Conservation (phyloP, 2,329 filamentous ascomycete genomes). For the Microsporum ferrugineum region DNA sequence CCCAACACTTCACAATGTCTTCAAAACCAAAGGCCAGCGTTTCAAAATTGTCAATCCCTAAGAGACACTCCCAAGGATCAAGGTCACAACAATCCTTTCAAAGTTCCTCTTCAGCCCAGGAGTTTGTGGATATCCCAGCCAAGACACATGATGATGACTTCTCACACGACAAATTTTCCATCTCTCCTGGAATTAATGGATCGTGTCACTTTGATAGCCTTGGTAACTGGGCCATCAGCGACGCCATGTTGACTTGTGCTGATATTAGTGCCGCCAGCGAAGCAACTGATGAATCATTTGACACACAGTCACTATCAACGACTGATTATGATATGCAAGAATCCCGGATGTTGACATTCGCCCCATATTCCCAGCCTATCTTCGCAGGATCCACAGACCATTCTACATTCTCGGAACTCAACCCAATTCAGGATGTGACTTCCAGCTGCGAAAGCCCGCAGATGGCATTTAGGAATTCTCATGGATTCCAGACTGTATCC, state of each 20-base stretch:
- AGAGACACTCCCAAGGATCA: constrained; percentile 23
- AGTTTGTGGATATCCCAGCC: constrained; percentile 30
- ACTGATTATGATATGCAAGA: constrained; percentile 31
- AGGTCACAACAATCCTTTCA: constrained; percentile 23
- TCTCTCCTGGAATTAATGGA: constrained; percentile 28
- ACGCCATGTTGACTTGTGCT: constrained; percentile 18
- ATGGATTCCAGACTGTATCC: constrained; percentile 30
- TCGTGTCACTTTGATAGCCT: constrained; percentile 26
- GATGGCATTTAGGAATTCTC: constrained; percentile 26
- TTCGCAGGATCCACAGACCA: constrained; percentile 26
- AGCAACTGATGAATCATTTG: constrained; percentile 24
- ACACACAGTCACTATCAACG: constrained; percentile 26
- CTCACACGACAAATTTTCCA: constrained; percentile 32
- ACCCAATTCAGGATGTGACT: constrained; percentile 27
- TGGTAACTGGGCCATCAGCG: constrained; percentile 30
- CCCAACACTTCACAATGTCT: constrained; percentile 23
- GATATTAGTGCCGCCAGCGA: constrained; percentile 16
- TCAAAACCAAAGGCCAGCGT: constrained; percentile 28
- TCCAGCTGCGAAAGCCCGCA: constrained; percentile 24
- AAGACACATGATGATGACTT: constrained; percentile 35
- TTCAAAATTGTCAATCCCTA: constrained; percentile 28
- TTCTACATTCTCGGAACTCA: constrained; percentile 31
- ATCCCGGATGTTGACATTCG: constrained; percentile 34
- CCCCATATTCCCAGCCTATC: constrained; percentile 31
- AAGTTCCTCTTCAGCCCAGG: constrained; percentile 27